phyloP scores from a whole-genome alignment of 176 grass and related monocot genomes.

The Lolium multiflorum region DNA sequence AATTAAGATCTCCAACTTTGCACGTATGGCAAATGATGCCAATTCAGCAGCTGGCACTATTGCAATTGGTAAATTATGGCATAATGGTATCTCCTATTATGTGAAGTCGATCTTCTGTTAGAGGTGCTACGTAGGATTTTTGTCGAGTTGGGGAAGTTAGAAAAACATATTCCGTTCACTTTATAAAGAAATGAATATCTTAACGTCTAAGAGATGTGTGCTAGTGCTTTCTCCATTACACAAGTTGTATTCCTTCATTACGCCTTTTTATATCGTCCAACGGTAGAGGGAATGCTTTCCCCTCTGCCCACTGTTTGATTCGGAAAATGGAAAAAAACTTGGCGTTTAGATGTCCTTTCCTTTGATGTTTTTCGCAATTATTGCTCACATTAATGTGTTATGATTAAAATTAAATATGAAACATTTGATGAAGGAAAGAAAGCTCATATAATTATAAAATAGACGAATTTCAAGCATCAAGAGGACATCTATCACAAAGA shows the following conservation, averaged over 20 bases:
- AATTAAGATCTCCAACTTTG: not conserved
- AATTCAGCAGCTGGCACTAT: conserved; percentile 13
- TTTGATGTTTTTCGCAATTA: not conserved
- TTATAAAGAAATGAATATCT: not conserved
- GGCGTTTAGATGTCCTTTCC: not conserved
- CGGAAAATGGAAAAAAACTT: not conserved
- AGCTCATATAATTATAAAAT: not conserved
- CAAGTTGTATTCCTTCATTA: not conserved
- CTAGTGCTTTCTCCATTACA: not conserved
- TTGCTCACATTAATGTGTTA: not conserved
- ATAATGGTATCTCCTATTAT: not conserved
- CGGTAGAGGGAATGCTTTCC: not conserved
- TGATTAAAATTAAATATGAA: not conserved
- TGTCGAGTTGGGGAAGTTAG: not conserved
- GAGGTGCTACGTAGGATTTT: not conserved
- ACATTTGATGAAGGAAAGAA: not conserved
- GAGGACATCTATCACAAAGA: not conserved
- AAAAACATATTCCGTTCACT: not conserved
- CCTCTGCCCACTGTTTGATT: not conserved
- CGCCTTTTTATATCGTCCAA: not conserved
- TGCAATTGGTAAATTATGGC: not conserved
- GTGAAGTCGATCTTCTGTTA: not conserved
- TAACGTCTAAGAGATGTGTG: not conserved
- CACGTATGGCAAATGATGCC: not conserved
- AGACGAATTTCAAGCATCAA: not conserved